A percentile compares a stretch with the other conserved stretches of the same genome.
These are phyloP conservation scores for Barnettozyma populi DNA, from an alignment of 805 yeast genomes.

Conservation along the genomic window DNA sequence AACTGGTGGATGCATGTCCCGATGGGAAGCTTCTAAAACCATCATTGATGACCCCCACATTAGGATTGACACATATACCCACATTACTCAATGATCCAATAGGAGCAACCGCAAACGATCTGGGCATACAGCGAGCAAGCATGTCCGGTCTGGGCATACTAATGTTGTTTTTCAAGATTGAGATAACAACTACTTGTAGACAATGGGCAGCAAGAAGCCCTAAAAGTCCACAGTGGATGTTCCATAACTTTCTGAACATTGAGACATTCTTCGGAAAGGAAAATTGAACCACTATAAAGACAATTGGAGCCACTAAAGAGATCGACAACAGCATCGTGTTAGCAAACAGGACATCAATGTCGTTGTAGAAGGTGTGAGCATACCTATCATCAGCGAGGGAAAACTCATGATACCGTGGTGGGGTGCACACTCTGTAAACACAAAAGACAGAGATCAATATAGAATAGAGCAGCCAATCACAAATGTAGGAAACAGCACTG, in stretches of 20 bases:
- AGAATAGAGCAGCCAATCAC: slow-evolving; percentile 29
- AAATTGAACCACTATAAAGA: slow-evolving; percentile 5
- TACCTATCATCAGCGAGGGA: slow-evolving; percentile 26
- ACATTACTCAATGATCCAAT: slow-evolving; percentile 37
- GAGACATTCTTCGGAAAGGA: slow-evolving; percentile 17
- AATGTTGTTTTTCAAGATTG: slow-evolving; percentile 41
- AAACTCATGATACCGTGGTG: slow-evolving; percentile 35
- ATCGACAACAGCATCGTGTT: slow-evolving; percentile 28
- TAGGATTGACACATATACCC: slow-evolving; percentile 39
- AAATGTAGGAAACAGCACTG: slow-evolving; percentile 26
- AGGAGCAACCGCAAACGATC: slow-evolving; percentile 27
- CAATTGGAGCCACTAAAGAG: slow-evolving; percentile 26
- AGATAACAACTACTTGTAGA: slow-evolving; percentile 34
- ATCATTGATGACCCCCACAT: slow-evolving; percentile 34
- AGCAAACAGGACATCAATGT: slow-evolving; percentile 28
- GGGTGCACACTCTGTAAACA: slow-evolving; percentile 28
- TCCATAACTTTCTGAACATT: slow-evolving; percentile 33
- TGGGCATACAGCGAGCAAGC: slow-evolving; percentile 43
- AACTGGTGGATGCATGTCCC: slow-evolving; percentile 49
- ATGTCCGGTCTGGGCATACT: slow-evolving; percentile 53
- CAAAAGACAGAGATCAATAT: slow-evolving; percentile 12
- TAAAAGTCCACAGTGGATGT: slow-evolving; percentile 32
- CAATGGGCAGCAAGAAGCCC: slow-evolving; percentile 34
- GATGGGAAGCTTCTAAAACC: slow-evolving; percentile 57
- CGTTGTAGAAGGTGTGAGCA: slow-evolving; percentile 32